These are phyloP conservation scores for Monosporozyma solicola DNA, from an alignment of 805 yeast species.

Conservation along the genomic window DNA sequence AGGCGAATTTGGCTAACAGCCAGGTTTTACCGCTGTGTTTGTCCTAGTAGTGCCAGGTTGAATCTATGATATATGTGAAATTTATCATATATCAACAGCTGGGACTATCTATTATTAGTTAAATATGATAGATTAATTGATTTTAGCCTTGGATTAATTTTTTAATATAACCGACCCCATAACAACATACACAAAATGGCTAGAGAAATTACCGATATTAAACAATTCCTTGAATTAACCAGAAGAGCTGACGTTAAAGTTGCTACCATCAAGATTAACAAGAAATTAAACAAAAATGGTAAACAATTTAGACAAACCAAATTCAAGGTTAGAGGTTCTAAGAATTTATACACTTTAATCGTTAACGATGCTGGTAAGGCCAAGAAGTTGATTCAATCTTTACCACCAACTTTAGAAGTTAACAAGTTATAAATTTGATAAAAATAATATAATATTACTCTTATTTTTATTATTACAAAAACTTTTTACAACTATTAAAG, in stretches of 20 bases:
- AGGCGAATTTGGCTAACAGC: no score
- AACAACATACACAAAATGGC: conserved; percentile 20
- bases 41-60: background rate
- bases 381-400: conserved; percentile 92
- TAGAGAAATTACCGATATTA: conserved; percentile 87
- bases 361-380: conserved; percentile 96
- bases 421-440: conserved; percentile 34
- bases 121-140: background rate
- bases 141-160: background rate
- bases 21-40: no score
- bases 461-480: background rate
- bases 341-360: conserved; percentile 87
- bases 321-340: conserved; percentile 98
- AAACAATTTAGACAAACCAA: conserved; percentile 88
- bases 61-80: background rate
- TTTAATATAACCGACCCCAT: background rate
- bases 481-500: no score
- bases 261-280: conserved; percentile 92
- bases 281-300: conserved; percentile 71
- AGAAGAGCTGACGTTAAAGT: conserved; percentile 91
- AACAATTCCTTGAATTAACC: conserved; percentile 93
- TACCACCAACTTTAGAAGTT: conserved; percentile 87
- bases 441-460: background rate
- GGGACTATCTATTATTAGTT: background rate
- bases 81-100: background rate